Evolutionary conservation across 2,329 filamentous ascomycete genomes (phyloP).

Genomic region (Pseudohalonectria lignicola): DNA sequence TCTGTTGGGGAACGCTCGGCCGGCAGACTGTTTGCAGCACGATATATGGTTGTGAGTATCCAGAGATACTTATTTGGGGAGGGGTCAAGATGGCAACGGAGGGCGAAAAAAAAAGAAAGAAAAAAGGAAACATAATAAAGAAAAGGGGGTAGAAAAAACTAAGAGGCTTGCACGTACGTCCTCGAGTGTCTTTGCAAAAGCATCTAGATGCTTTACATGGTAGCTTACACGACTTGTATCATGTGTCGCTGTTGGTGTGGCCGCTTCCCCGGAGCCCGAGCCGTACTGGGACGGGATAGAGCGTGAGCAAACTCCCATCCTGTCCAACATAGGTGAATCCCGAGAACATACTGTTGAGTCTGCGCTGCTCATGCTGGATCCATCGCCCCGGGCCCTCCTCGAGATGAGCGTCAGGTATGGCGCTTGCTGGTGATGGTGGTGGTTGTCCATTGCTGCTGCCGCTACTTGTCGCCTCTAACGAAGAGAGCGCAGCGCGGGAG

Average conservation of each 20-base stretch:
- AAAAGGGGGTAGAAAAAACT: not conserved
- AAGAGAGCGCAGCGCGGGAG: not conserved
- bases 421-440: conserved; percentile 28
- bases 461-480: not conserved
- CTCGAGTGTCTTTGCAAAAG: conserved; percentile 43
- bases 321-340: not conserved
- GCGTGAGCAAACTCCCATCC: not conserved
- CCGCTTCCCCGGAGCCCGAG: conserved; percentile 26
- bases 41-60: not conserved
- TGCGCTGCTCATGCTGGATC: conserved; percentile 32
- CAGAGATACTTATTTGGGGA: not conserved
- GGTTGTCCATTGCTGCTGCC: not conserved
- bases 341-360: conserved; percentile 34
- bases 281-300: conserved; percentile 24
- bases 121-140: not conserved
- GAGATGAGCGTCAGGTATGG: conserved; percentile 44
- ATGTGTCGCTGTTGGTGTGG: conserved; percentile 34
- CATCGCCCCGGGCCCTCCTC: conserved; percentile 29
- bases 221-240: conserved; percentile 47
- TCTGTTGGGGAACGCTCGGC: conserved; percentile 44
- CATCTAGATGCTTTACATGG: conserved; percentile 43
- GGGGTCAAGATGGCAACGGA: not conserved
- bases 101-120: not conserved
- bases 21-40: conserved; percentile 30
- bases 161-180: conserved; percentile 27